phyloP scores from a whole-genome alignment of 768 basidiomycete genomes.

The Termitomyces sp. region DNA sequence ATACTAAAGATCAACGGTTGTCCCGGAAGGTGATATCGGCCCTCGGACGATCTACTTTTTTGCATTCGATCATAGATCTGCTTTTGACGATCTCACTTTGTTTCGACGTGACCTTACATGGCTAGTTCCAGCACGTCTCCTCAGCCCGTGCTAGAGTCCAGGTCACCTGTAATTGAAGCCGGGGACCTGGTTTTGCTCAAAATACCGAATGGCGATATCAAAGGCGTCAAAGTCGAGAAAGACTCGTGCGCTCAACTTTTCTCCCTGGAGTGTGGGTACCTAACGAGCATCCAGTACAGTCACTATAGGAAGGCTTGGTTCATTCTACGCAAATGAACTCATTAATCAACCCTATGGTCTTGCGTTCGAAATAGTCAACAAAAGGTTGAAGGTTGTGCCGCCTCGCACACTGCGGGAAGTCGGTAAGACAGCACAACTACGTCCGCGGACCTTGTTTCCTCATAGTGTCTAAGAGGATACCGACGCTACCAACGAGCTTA shows the following conservation, averaged over 20 bases:
- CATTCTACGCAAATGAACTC: conserved; percentile 75
- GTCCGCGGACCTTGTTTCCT: neutral
- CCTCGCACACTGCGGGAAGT: conserved; percentile 72
- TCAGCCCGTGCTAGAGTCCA: conserved; percentile 15
- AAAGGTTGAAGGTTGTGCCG: conserved; percentile 59
- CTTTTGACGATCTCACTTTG: conserved; percentile 2
- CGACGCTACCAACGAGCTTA: conserved; percentile 94
- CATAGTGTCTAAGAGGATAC: conserved; percentile 77
- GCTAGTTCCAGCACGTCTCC: conserved; percentile 5
- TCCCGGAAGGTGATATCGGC: neutral
- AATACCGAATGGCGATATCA: conserved; percentile 77
- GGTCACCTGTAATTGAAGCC: conserved; percentile 42
- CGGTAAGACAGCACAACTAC: conserved; percentile 44
- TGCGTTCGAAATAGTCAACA: conserved; percentile 80
- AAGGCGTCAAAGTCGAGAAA: conserved; percentile 67
- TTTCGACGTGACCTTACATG: neutral
- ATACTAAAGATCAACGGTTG: neutral
- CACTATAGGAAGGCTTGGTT: conserved; percentile 81
- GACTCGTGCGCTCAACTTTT: conserved; percentile 52
- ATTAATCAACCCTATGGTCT: conserved; percentile 84
- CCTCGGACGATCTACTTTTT: neutral
- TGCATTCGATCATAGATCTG: conserved; percentile 4
- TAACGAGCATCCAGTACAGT: conserved; percentile 45
- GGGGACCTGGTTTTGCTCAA: conserved; percentile 79
- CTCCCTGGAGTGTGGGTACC: neutral